A percentile compares a stretch with the other conserved stretches of the same genome.
Conservation (phyloP, 257 asterid species). For the Verbena officinalis region DNA sequence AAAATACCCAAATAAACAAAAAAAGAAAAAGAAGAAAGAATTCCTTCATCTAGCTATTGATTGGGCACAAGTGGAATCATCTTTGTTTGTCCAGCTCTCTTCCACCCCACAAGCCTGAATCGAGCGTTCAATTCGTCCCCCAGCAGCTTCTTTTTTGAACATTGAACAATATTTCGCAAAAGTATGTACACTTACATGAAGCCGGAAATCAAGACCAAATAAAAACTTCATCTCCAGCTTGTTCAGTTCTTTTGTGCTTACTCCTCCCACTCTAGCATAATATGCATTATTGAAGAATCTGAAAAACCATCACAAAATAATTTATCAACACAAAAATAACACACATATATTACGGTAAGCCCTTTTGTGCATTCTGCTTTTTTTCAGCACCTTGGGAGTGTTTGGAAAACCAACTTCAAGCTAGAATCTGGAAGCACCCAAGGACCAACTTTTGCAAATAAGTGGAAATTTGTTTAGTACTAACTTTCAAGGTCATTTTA, state of each 20-base stretch:
- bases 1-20: background rate
- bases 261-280: constrained; percentile 89
- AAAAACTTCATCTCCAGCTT: constrained; percentile 76
- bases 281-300: constrained; percentile 85
- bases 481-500: background rate
- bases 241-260: constrained; percentile 77
- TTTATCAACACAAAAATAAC: background rate
- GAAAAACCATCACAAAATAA: constrained; percentile 22
- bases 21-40: background rate
- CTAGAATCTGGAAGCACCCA: no score
- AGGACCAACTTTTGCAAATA: no score
- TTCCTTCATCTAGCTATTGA: constrained; percentile 51
- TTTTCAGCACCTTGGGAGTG: no score
- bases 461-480: no score
- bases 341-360: no score
- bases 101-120: constrained; percentile 60
- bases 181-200: constrained; percentile 60
- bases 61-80: constrained; percentile 53
- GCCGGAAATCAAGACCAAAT: constrained; percentile 67
- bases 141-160: constrained; percentile 53
- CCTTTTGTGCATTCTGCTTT: no score
- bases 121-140: constrained; percentile 53
- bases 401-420: no score
- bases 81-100: constrained; percentile 69
- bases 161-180: constrained; percentile 65